These are phyloP conservation scores for Pulveroboletus sp. DNA, from an alignment of 1,284 basidiomycete species.

Conservation along the genomic window DNA sequence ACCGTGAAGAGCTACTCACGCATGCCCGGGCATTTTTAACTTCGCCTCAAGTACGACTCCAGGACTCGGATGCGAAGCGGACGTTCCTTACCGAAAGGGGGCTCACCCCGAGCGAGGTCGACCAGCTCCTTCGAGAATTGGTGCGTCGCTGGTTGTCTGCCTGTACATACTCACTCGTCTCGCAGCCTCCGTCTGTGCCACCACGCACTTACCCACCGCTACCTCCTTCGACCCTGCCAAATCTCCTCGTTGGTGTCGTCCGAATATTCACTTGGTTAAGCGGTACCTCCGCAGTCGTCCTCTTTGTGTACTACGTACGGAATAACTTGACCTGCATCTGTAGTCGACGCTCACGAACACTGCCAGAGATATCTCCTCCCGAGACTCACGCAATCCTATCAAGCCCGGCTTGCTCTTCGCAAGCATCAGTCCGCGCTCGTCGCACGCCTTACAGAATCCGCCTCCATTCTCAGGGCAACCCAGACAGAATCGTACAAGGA, in stretches of 20 bases:
- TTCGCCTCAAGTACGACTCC: constrained; percentile 60
- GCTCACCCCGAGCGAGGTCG: constrained; percentile 56
- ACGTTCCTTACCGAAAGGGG: constrained; percentile 73
- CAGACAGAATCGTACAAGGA: constrained; percentile 51
- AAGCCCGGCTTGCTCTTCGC: constrained; percentile 57
- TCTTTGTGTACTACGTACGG: constrained; percentile 63
- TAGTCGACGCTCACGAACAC: constrained; percentile 7
- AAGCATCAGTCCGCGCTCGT: constrained; percentile 56
- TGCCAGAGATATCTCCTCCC: constrained; percentile 64
- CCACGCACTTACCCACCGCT: constrained; percentile 71
- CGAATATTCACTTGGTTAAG: constrained; percentile 63
- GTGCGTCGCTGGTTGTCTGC: constrained; percentile 33
- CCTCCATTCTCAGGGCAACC: constrained; percentile 47
- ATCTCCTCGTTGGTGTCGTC: constrained; percentile 55
- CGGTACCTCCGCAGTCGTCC: constrained; percentile 54
- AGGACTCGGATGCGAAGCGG: constrained; percentile 54
- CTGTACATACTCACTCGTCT: constrained; percentile 3
- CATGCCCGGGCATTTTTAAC: constrained; percentile 60
- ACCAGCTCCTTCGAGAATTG: constrained; percentile 51
- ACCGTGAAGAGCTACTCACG: constrained; percentile 46
- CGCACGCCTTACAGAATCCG: constrained; percentile 47
- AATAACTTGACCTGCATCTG: not conserved
- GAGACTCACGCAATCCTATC: constrained; percentile 51
- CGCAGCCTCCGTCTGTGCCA: constrained; percentile 51
- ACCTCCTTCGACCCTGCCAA: constrained; percentile 65